These are phyloP conservation scores for Aspergillus viridinutans DNA, from an alignment of 2,329 filamentous ascomycete genomes.

Conservation along the genomic window DNA sequence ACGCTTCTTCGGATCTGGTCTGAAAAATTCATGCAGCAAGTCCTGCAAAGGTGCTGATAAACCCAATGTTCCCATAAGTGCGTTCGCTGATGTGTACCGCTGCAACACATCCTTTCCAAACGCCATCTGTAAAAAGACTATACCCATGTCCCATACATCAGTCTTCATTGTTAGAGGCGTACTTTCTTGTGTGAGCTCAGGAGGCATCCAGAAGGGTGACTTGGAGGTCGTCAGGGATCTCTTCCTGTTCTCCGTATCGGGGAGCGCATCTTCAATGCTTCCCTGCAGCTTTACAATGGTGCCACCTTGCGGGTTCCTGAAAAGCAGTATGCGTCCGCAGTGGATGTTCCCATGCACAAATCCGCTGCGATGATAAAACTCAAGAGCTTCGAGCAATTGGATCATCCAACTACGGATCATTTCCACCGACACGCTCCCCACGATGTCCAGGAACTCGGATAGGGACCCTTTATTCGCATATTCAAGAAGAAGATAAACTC, in stretches of 20 bases:
- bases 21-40: conserved; percentile 79
- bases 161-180: conserved; percentile 63
- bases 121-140: conserved; percentile 89
- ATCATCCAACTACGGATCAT: conserved; percentile 87
- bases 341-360: conserved; percentile 82
- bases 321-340: conserved; percentile 72
- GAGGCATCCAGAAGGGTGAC: conserved; percentile 78
- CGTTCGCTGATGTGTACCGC: conserved; percentile 73
- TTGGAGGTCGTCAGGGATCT: conserved; percentile 54
- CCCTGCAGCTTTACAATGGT: conserved; percentile 57
- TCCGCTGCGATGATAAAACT: conserved; percentile 80
- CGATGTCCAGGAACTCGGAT: conserved; percentile 73
- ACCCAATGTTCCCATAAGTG: conserved; percentile 65
- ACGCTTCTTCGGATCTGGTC: conserved; percentile 74
- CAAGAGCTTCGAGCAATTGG: conserved; percentile 81
- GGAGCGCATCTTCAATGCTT: conserved; percentile 49
- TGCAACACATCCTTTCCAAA: conserved; percentile 75
- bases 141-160: conserved; percentile 92
- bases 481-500: conserved; percentile 69
- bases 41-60: conserved; percentile 75
- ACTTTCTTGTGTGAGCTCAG: conserved; percentile 65
- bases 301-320: conserved; percentile 63
- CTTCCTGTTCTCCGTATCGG: conserved; percentile 42
- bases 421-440: conserved; percentile 67
- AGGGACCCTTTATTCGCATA: conserved; percentile 79